Conservation (phyloP, 2,329 filamentous ascomycete species). For the Claviceps sp. region DNA sequence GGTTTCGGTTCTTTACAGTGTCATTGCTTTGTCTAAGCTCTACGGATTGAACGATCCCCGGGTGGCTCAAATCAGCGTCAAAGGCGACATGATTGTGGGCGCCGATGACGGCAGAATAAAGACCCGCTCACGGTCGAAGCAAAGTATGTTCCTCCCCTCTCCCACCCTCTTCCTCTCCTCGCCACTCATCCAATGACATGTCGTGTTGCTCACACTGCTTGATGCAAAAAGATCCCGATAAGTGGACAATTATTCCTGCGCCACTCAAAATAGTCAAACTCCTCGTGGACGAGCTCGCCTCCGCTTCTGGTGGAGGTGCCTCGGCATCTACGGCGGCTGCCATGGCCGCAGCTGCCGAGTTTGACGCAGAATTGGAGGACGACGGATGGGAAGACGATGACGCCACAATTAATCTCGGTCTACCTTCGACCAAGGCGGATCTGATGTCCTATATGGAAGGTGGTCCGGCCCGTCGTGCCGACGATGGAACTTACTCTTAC, state of each 20-base stretch:
- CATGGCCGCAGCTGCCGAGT: conserved; percentile 42
- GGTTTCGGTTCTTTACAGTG: conserved; percentile 31
- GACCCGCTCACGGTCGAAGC: conserved; percentile 80
- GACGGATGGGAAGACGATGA: conserved; percentile 85
- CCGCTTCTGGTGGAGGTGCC: conserved; percentile 54
- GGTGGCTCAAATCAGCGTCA: conserved; percentile 67
- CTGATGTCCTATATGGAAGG: conserved; percentile 66
- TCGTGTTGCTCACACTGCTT: not conserved
- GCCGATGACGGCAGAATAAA: conserved; percentile 69
- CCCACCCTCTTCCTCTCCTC: not conserved
- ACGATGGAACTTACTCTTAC: conserved; percentile 84
- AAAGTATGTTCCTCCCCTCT: conserved; percentile 41
- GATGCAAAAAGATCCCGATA: conserved; percentile 57
- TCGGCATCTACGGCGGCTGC: conserved; percentile 50
- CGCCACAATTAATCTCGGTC: conserved; percentile 61
- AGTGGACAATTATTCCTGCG: conserved; percentile 76
- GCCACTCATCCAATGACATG: not conserved
- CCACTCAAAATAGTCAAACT: conserved; percentile 94
- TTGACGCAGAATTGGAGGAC: conserved; percentile 55
- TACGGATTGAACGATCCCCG: conserved; percentile 78
- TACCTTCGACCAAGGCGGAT: conserved; percentile 55
- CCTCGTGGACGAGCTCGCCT: conserved; percentile 79
- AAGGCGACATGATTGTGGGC: conserved; percentile 78
- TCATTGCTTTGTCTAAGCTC: conserved; percentile 84
- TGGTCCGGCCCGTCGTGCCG: conserved; percentile 49